Evolutionary conservation across 306 rosid species (phyloP), one percentile per base, ranked within the genome.

Genomic region (Cicer pinnatifidum): DNA sequence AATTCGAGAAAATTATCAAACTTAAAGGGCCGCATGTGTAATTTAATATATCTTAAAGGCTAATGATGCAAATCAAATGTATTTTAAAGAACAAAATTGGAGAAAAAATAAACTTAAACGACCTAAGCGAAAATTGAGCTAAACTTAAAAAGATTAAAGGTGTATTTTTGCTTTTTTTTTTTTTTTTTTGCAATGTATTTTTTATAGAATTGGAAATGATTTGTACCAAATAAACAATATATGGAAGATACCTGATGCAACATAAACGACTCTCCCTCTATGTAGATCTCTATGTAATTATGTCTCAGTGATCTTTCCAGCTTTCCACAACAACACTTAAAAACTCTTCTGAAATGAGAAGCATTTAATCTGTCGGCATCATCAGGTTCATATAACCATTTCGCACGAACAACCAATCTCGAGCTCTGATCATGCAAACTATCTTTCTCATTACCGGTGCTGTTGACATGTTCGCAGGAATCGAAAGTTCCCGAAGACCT

Each of bases 201-300:
- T 28, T 28, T 28, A 3, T 2, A 28, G 33, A 28, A 28, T 28
- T 28, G 33, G 3, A 28, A 28, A 3, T 28, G 33, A 28, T 28
- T 4, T 28, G 33, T 28, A 2, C 33, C 33, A 28, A 28, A 28
- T 60, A 11, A 57, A 59, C 58, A 47, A 1, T 12, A 33, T 17
- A 48, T 65, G 47, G 67, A 65, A 40, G 58, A 74, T 85, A 94
- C 98, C 88, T 94, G 98, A 84, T 91, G 97, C 69, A 94, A 80
- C 96, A 93, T 93, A 88, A 91, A 93, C 43, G 96, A 93, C 85
- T 93, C 97, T 71, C 98, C 98, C 90, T 89, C 87, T 50, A 94
- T 86, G 65, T 86, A 89, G 20, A 94, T 35, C 85, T 89, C 97
- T 43, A 91, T 72, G 69, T 54, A 88, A 50, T 78, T 82, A 81